phyloP scores from a whole-genome alignment of 2,329 filamentous ascomycete genomes.

The Calonectria pseudoreteaudii region DNA sequence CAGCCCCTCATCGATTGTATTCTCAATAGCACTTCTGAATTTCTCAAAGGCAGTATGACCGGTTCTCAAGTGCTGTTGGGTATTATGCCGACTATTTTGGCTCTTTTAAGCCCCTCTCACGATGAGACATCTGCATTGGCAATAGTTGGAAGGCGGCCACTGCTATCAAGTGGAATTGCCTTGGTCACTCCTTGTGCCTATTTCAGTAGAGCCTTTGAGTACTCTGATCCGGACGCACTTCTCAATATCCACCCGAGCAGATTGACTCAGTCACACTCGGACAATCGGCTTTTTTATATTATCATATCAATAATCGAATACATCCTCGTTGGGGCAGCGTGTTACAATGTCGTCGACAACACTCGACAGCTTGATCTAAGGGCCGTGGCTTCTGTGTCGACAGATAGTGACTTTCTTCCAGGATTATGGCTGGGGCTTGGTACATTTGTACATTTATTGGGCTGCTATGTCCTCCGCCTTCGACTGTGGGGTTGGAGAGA shows the following conservation, averaged over 20 bases:
- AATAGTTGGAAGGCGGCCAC: conserved; percentile 8
- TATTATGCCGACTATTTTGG: conserved; percentile 20
- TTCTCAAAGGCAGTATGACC: conserved; percentile 16
- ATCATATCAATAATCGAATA: conserved; percentile 5
- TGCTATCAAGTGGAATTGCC: conserved; percentile 9
- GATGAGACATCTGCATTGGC: conserved; percentile 15
- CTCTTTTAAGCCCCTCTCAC: conserved; percentile 12
- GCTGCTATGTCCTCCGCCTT: conserved; percentile 9
- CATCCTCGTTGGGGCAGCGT: neutral
- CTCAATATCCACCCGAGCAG: neutral
- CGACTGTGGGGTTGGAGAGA: conserved; percentile 13
- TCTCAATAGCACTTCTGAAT: conserved; percentile 10
- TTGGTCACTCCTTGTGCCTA: conserved; percentile 15
- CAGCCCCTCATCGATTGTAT: conserved; percentile 24
- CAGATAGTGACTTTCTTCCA: conserved; percentile 12
- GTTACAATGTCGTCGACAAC: conserved; percentile 6
- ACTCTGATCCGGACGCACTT: conserved; percentile 13
- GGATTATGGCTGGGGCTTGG: conserved; percentile 1
- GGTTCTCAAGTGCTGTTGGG: conserved; percentile 17
- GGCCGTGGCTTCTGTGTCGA: conserved; percentile 6
- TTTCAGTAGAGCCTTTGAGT: conserved; percentile 21
- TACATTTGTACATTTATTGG: neutral
- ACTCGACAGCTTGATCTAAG: neutral
- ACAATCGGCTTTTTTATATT: neutral
- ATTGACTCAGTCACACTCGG: neutral